These are phyloP conservation scores for Sporothrix pseudoabietina DNA, from an alignment of 2,329 filamentous ascomycete species.

Conservation along the genomic window DNA sequence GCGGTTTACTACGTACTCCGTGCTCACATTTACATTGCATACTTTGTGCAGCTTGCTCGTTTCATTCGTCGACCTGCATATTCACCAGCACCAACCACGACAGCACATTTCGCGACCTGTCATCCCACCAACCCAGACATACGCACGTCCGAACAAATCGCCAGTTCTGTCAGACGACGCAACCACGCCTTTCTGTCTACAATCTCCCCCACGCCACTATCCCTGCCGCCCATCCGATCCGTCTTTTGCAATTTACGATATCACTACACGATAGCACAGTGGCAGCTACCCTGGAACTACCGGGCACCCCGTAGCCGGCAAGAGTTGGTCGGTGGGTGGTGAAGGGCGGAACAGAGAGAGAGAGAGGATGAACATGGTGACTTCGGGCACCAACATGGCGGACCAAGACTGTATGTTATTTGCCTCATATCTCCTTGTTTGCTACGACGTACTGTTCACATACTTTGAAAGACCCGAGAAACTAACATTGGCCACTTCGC, in stretches of 20 bases:
- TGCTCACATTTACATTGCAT: background rate
- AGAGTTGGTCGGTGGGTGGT: background rate
- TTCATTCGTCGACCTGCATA: background rate
- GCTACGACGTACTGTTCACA: background rate
- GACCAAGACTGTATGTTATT: conserved; percentile 7
- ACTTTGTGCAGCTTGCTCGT: background rate
- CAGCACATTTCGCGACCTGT: background rate
- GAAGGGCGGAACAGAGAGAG: background rate
- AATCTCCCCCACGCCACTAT: background rate
- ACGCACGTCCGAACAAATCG: background rate
- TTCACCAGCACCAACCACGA: conserved; percentile 3
- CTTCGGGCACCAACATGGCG: background rate
- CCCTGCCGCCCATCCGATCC: background rate
- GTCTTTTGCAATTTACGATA: background rate
- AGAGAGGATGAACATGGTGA: background rate
- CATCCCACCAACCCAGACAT: background rate
- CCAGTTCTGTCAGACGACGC: background rate
- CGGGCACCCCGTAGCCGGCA: background rate
- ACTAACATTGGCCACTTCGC: background rate
- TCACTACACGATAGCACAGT: background rate
- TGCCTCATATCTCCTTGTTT: background rate
- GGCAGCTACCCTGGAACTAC: background rate
- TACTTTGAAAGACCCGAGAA: background rate
- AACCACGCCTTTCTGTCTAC: background rate
- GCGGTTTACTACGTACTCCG: background rate